phyloP scores from a whole-genome alignment of 345 rosid genomes.

The Streptanthus diversifolius region DNA sequence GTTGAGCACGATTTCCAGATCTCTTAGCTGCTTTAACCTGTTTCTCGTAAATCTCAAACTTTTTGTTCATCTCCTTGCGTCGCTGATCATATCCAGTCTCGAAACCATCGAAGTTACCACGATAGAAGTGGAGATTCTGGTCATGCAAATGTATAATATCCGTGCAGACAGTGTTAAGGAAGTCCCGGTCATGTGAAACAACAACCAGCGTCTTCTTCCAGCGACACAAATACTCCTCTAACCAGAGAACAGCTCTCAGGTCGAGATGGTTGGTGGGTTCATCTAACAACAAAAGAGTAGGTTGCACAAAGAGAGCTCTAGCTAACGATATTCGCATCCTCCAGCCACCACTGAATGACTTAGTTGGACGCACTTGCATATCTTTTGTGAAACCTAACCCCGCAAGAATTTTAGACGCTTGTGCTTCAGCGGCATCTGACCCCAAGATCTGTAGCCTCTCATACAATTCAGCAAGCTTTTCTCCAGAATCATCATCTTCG shows the following conservation, averaged over 20 bases:
- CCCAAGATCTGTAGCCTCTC: slow-evolving; percentile 85
- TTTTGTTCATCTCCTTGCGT: slow-evolving; percentile 85
- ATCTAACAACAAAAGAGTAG: slow-evolving; percentile 81
- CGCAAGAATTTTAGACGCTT: slow-evolving; percentile 91
- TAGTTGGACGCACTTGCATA: slow-evolving; percentile 79
- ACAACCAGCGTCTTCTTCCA: slow-evolving; percentile 96
- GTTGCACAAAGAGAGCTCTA: slow-evolving; percentile 92
- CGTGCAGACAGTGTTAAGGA: slow-evolving; percentile 84
- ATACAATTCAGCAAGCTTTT: slow-evolving; percentile 75
- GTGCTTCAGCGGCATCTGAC: slow-evolving; percentile 93
- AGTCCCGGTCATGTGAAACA: slow-evolving; percentile 95
- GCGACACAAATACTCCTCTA: slow-evolving; percentile 82
- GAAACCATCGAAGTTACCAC: slow-evolving; percentile 83
- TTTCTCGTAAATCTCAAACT: slow-evolving; percentile 68
- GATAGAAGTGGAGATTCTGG: slow-evolving; percentile 69
- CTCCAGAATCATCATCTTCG: slow-evolving; percentile 62
- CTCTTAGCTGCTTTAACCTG: slow-evolving; percentile 85
- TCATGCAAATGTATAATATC: slow-evolving; percentile 93
- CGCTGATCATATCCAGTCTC: slow-evolving; percentile 88
- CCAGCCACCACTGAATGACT: slow-evolving; percentile 97
- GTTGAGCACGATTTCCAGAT: slow-evolving; percentile 73
- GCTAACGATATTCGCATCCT: slow-evolving; percentile 97
- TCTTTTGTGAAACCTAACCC: slow-evolving; percentile 92
- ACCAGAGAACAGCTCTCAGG: slow-evolving; percentile 91
- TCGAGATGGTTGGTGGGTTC: slow-evolving; percentile 99